phyloP scores from a whole-genome alignment of 306 rosid genomes.

The Hippophae tibetana region DNA sequence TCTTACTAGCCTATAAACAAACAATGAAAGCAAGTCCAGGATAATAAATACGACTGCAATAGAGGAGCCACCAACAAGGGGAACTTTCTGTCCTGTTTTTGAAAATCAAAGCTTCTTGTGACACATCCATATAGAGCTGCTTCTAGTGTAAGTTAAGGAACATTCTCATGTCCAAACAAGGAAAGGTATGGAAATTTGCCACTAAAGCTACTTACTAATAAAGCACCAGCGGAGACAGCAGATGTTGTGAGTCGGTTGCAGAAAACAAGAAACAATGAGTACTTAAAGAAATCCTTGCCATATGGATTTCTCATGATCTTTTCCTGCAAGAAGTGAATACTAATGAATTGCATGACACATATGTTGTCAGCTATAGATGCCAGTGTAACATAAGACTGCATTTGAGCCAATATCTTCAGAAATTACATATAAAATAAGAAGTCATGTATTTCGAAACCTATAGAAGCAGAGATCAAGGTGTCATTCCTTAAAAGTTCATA shows the following conservation, averaged over 20 bases:
- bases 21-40: neutral
- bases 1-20: conserved; percentile 59
- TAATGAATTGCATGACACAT: neutral
- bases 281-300: conserved; percentile 68
- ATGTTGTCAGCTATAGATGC: neutral
- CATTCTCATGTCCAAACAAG: neutral
- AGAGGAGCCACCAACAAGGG: no score
- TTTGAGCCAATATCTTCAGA: neutral
- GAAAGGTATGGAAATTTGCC: neutral
- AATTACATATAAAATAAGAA: neutral
- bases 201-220: conserved; percentile 42
- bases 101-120: no score
- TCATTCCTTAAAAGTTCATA: no score
- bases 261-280: conserved; percentile 82
- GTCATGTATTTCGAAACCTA: neutral
- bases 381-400: no score
- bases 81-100: no score
- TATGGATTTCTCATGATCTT: conserved; percentile 96
- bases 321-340: conserved; percentile 50
- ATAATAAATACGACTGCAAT: neutral
- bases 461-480: no score
- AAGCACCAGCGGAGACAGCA: conserved; percentile 36
- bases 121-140: neutral
- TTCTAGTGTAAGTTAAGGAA: neutral
- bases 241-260: conserved; percentile 91